Percentiles rank a stretch among this genome's conserved stretches.
Conservation (phyloP, 768 basidiomycete genomes). For the Lactarius tabidus region DNA sequence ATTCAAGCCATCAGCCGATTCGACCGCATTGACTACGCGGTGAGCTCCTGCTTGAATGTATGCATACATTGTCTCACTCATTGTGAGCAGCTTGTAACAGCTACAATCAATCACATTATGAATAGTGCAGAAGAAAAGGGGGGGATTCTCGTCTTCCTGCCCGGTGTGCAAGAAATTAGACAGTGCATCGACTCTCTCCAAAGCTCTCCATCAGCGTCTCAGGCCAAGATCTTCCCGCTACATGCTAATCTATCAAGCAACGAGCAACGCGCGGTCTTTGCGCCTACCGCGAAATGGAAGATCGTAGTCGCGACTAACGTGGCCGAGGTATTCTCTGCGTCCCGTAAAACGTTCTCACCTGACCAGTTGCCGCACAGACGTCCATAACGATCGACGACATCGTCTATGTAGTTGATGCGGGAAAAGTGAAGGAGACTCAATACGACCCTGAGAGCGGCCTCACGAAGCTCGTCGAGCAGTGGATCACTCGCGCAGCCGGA, state of each 20-base stretch:
- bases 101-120: slow-evolving; percentile 61
- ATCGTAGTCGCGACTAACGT: slow-evolving; percentile 90
- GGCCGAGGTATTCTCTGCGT: slow-evolving; percentile 57
- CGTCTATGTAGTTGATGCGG: slow-evolving; percentile 78
- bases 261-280: slow-evolving; percentile 80
- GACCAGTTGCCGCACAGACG: slow-evolving; percentile 44
- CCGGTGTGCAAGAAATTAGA: slow-evolving; percentile 87
- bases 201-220: slow-evolving; percentile 32
- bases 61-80: neutral
- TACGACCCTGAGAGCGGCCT: slow-evolving; percentile 68
- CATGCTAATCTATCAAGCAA: slow-evolving; percentile 85
- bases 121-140: slow-evolving; percentile 44
- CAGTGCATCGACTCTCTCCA: slow-evolving; percentile 65
- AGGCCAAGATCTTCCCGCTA: slow-evolving; percentile 64
- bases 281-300: slow-evolving; percentile 62
- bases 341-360: neutral
- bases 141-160: slow-evolving; percentile 82
- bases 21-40: slow-evolving; percentile 71
- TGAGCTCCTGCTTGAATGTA: slow-evolving; percentile 30
- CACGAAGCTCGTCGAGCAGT: slow-evolving; percentile 72
- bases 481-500: slow-evolving; percentile 75
- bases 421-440: slow-evolving; percentile 81
- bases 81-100: slow-evolving; percentile 33
- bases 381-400: slow-evolving; percentile 91
- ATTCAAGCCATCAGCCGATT: slow-evolving; percentile 59